Evolutionary conservation across 345 rosid species (phyloP).

Genomic region (Dipteronia dyeriana): DNA sequence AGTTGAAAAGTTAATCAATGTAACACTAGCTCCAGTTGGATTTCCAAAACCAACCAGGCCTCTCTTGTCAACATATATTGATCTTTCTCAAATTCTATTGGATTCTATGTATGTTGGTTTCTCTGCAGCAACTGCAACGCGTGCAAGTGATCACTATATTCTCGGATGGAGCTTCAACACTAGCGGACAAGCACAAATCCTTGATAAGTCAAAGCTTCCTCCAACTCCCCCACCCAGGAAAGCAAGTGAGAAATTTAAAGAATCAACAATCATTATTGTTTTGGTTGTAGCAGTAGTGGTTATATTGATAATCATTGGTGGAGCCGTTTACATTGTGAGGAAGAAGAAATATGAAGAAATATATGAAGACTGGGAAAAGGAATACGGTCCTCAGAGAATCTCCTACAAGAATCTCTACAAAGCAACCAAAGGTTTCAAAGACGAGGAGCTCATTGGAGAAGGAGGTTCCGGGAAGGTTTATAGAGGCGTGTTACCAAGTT

Average conservation of each 20-base stretch:
- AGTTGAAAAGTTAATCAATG: slow-evolving; percentile 29
- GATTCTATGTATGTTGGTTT: slow-evolving; percentile 50
- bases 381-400: slow-evolving; percentile 57
- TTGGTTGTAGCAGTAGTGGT: slow-evolving; percentile 22
- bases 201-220: slow-evolving; percentile 52
- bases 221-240: slow-evolving; percentile 37
- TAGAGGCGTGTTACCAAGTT: slow-evolving; percentile 44
- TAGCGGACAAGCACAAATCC: slow-evolving; percentile 43
- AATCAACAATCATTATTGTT: slow-evolving; percentile 14
- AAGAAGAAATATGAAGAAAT: slow-evolving; percentile 56
- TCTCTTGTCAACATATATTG: slow-evolving; percentile 40
- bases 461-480: slow-evolving; percentile 64
- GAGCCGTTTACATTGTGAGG: slow-evolving; percentile 28
- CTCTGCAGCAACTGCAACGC: slow-evolving; percentile 45
- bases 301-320: slow-evolving; percentile 19
- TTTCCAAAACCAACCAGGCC: slow-evolving; percentile 38
- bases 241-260: background rate
- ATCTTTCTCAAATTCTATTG: slow-evolving; percentile 41
- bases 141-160: slow-evolving; percentile 40
- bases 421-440: slow-evolving; percentile 65
- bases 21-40: slow-evolving; percentile 45
- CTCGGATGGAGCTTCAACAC: slow-evolving; percentile 63
- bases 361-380: slow-evolving; percentile 66
- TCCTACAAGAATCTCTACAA: slow-evolving; percentile 51
- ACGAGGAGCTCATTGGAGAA: slow-evolving; percentile 44